phyloP scores from a whole-genome alignment of 371 early-diverging fungal species.

The Mucor racemosus region DNA sequence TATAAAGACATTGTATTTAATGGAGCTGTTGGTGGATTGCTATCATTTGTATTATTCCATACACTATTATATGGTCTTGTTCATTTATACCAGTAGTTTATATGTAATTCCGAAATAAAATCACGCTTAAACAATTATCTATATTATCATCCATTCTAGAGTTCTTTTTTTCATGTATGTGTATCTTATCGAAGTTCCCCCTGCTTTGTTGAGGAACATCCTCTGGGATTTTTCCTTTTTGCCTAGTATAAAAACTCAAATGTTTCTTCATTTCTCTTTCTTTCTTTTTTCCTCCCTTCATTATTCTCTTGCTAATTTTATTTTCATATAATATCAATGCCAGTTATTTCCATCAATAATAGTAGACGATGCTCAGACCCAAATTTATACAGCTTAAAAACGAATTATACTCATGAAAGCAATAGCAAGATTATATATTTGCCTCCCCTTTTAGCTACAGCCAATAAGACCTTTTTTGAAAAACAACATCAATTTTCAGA shows the following conservation, averaged over 20 bases:
- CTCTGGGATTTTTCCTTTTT: slow-evolving; percentile 7
- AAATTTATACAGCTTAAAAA: slow-evolving; percentile 14
- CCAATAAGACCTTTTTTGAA: slow-evolving; percentile 1
- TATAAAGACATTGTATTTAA: slow-evolving; percentile 62
- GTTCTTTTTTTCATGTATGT: neutral
- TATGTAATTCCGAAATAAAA: slow-evolving; percentile 12
- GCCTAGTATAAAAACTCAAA: neutral
- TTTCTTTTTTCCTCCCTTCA: neutral
- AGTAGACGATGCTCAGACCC: slow-evolving; percentile 14
- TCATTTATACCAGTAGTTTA: slow-evolving; percentile 73
- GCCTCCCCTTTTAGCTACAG: neutral
- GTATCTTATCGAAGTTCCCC: slow-evolving; percentile 6
- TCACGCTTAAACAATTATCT: slow-evolving; percentile 1
- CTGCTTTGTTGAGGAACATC: slow-evolving; percentile 10
- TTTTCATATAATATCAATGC: slow-evolving; percentile 6
- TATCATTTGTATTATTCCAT: slow-evolving; percentile 83
- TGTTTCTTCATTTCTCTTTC: neutral
- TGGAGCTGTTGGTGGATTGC: slow-evolving; percentile 73
- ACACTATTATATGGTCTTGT: slow-evolving; percentile 85
- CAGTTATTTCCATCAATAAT: neutral
- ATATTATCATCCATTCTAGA: neutral
- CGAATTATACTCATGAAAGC: neutral
- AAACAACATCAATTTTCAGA: slow-evolving; percentile 19
- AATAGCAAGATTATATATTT: neutral
- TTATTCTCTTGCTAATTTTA: neutral